phyloP scores from a whole-genome alignment of 2,329 filamentous ascomycete species.

The Phialemonium atrogriseum region DNA sequence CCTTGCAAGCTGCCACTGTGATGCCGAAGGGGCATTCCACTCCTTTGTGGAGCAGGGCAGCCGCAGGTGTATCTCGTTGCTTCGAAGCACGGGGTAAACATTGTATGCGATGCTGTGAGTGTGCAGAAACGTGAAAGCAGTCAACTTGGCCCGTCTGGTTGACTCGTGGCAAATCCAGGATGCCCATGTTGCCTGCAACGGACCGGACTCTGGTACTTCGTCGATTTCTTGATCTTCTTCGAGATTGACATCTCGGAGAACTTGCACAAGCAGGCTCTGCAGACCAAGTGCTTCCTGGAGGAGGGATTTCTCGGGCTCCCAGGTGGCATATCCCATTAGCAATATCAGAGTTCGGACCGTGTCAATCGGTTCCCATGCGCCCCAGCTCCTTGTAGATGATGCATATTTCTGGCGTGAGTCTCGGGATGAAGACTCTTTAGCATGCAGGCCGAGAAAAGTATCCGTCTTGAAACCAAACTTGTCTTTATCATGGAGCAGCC shows the following conservation, averaged over 20 bases:
- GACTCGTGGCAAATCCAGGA: conserved; percentile 24
- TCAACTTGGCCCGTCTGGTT: conserved; percentile 24
- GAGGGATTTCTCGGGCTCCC: conserved; percentile 23
- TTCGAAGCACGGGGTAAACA: conserved; percentile 25
- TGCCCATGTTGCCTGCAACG: conserved; percentile 16
- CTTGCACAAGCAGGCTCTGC: conserved; percentile 23
- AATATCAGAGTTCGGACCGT: conserved; percentile 23
- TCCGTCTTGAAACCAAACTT: conserved; percentile 17
- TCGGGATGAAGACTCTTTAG: no score
- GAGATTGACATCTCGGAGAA: conserved; percentile 24
- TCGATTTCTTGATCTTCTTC: conserved; percentile 16
- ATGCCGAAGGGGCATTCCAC: conserved; percentile 24
- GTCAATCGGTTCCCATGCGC: conserved; percentile 22
- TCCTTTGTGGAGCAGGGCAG: conserved; percentile 26
- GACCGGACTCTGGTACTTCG: no score
- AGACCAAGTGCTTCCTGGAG: conserved; percentile 25
- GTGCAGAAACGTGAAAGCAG: conserved; percentile 29
- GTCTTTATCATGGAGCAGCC: conserved; percentile 14
- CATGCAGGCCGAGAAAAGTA: no score
- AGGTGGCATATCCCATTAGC: conserved; percentile 29
- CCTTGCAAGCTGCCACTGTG: conserved; percentile 19
- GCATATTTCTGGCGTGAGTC: no score
- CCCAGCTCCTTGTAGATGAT: conserved; percentile 11
- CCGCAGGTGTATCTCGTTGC: conserved; percentile 25
- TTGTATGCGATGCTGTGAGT: conserved; percentile 30